Percentiles rank a stretch among this genome's conserved stretches.
Conservation (phyloP, 768 basidiomycete species). For the Termitomyces sp. region DNA sequence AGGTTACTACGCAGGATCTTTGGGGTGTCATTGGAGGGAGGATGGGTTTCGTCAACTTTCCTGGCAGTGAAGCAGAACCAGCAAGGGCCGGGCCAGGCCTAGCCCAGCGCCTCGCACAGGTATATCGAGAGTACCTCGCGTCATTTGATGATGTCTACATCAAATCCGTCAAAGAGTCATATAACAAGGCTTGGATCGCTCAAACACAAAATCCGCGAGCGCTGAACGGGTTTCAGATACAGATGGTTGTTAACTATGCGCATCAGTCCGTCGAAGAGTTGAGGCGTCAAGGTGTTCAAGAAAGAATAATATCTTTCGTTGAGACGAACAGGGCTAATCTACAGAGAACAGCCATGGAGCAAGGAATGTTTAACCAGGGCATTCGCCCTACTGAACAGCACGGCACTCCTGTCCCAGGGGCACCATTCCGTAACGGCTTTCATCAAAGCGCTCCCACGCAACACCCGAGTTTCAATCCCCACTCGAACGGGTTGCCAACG, state of each 20-base stretch:
- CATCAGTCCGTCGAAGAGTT: constrained; percentile 44
- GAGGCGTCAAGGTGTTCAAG: constrained; percentile 42
- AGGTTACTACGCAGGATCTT: constrained; percentile 52
- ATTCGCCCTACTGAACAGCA: constrained; percentile 10
- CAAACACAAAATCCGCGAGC: constrained; percentile 7
- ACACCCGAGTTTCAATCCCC: constrained; percentile 6
- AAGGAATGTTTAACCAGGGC: constrained; percentile 28
- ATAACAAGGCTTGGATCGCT: constrained; percentile 16
- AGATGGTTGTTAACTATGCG: constrained; percentile 43
- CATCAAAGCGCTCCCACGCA: constrained; percentile 4
- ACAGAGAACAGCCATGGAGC: constrained; percentile 35
- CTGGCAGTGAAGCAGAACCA: constrained; percentile 55
- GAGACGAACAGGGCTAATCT: constrained; percentile 49
- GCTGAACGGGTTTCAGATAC: constrained; percentile 32
- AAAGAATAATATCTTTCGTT: constrained; percentile 48
- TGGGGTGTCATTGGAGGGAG: constrained; percentile 69
- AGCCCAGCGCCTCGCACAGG: constrained; percentile 53
- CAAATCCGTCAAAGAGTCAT: constrained; percentile 31
- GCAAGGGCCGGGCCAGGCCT: constrained; percentile 56
- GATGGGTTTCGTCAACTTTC: constrained; percentile 62
- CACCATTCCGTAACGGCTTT: constrained; percentile 5
- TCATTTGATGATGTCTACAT: constrained; percentile 55
- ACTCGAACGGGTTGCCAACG: constrained; percentile 2
- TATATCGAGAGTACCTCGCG: constrained; percentile 55
- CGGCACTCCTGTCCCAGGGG: not conserved